Evolutionary conservation across 2,329 filamentous ascomycete species (phyloP), one percentile per base, ranked within the genome.

Genomic region (Zymoseptoria pseudotritici): DNA sequence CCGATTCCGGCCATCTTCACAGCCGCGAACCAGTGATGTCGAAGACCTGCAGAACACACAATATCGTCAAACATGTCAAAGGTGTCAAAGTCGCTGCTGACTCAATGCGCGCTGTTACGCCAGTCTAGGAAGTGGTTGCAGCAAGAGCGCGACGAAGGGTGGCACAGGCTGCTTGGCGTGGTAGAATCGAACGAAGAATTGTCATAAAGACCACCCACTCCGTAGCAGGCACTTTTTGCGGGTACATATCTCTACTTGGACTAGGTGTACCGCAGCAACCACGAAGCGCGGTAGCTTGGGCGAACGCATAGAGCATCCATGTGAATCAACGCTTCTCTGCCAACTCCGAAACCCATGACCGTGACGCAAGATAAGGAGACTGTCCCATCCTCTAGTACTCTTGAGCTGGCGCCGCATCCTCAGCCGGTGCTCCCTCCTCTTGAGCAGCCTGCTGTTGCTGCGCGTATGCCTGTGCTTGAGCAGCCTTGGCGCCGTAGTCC

Each of bases 401-500:
- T 50, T 63, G 59, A 49, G 61, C 61, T 53, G 60, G 55, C 53
- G 61, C 50, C 7, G 55, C 65, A 11, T 60, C 59, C 31, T 58
- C 62, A 53, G 55, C 56, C 19, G 50, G 50, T 50, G 58, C 63
- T 54, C 59, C 66, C 53, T 70, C 65, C 55, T 66, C 66, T 61
- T 66, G 60, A 61, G 65, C 76, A 61, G 70, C 68, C 73, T 80
- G 78, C 71, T 81, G 81, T 74, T 81, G 78, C 76, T 85, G 81
- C 75, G 85, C 82, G 57, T 80, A 78, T 68, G 80, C 77, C 71
- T 86, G 83, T 64, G 85, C 84, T 70, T 84, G 83, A 61, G 85
- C 73, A 67, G 86, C 85, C 90, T 99, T 99, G 72, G 93, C 91
- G 75, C 94, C 94, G 82, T 99, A 99, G 84, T 99, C 95, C 83